Evolutionary conservation across 306 rosid species (phyloP).

Genomic region (Acacia confusa): DNA sequence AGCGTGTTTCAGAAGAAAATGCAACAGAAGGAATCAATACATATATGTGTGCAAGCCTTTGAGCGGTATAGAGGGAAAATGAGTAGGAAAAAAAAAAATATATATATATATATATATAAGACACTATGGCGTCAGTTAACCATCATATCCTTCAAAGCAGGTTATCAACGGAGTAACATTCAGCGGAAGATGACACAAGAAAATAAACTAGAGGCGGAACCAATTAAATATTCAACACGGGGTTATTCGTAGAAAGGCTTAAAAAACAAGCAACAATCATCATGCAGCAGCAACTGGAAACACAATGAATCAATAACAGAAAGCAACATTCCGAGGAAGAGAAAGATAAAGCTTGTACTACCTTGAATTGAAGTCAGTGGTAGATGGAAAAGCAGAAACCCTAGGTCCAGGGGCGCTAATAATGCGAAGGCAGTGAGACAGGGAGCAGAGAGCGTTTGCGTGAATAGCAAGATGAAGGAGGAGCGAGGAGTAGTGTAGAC

Average conservation of each 20-base stretch:
- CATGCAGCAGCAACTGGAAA: neutral
- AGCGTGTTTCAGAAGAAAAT: neutral
- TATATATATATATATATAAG: no score
- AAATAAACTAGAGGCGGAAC: neutral
- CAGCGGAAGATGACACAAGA: no score
- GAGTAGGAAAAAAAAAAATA: neutral
- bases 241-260: neutral
- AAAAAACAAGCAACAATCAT: neutral
- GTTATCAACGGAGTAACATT: no score
- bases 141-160: no score
- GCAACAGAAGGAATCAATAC: neutral
- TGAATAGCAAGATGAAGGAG: neutral
- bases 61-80: neutral
- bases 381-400: neutral
- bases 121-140: neutral
- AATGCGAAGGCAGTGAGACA: neutral
- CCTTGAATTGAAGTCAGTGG: neutral
- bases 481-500: neutral
- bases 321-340: neutral
- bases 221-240: neutral
- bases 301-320: neutral
- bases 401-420: neutral
- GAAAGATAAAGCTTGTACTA: neutral
- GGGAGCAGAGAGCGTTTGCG: neutral
- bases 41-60: neutral